Conservation (phyloP, 2,329 filamentous ascomycete species). For the Calonectria hongkongensis region DNA sequence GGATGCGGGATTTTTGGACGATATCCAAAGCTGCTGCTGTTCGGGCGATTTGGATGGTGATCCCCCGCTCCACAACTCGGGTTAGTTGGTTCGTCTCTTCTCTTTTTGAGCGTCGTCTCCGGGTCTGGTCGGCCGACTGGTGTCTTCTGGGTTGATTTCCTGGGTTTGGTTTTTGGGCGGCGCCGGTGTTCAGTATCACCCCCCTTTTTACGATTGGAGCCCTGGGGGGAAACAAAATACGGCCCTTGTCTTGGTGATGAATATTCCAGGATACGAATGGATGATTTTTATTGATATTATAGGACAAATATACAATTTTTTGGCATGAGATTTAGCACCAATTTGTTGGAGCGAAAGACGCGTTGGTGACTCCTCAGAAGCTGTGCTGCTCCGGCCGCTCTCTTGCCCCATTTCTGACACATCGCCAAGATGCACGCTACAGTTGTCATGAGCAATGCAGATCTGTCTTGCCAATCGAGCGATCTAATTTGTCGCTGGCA, state of each 20-base stretch:
- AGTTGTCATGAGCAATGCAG: background rate
- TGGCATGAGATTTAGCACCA: background rate
- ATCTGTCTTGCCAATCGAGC: background rate
- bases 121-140: background rate
- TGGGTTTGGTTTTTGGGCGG: background rate
- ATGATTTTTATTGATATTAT: background rate
- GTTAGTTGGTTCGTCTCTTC: constrained; percentile 12
- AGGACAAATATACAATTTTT: background rate
- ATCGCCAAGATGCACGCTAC: background rate
- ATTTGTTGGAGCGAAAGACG: background rate
- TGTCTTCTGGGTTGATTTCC: background rate
- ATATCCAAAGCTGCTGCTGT: constrained; percentile 26
- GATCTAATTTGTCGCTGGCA: constrained; percentile 11
- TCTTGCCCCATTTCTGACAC: background rate
- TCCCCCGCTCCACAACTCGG: constrained; percentile 6
- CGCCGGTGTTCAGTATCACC: background rate
- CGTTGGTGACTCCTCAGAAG: background rate
- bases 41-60: constrained; percentile 27
- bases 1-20: constrained; percentile 36
- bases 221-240: background rate
- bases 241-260: background rate
- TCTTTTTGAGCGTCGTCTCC: background rate
- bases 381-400: background rate
- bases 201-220: background rate
- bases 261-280: background rate